These are phyloP conservation scores for Fraxinus velutina DNA, from an alignment of 305 asterid species.

Conservation along the genomic window DNA sequence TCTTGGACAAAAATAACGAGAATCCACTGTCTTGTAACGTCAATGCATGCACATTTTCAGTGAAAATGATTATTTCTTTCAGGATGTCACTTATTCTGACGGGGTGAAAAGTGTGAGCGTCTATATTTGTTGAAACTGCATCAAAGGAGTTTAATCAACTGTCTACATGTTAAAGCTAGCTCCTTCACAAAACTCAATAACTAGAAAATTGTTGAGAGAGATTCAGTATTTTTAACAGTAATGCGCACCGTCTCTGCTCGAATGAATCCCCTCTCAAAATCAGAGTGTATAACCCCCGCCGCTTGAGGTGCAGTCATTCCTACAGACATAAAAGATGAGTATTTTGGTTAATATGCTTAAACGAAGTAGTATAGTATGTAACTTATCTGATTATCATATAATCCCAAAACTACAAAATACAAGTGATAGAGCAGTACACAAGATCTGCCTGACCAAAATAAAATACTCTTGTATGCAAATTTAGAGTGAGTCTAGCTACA, in stretches of 20 bases:
- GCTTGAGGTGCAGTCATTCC: constrained; percentile 99
- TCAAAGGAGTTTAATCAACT: not conserved
- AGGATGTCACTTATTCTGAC: not conserved
- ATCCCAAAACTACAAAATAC: not conserved
- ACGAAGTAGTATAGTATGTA: not conserved
- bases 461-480: not conserved
- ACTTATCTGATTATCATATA: constrained; percentile 8
- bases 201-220: not conserved
- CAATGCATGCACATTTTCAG: not conserved
- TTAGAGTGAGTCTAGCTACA: constrained; percentile 6
- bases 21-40: not conserved
- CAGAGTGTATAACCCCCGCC: constrained; percentile 97
- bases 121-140: not conserved
- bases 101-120: not conserved
- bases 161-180: constrained; percentile 1
- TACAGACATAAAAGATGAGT: constrained; percentile 23
- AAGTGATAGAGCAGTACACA: constrained; percentile 6
- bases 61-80: not conserved
- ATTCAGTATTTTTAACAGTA: constrained; percentile 15
- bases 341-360: constrained; percentile 1
- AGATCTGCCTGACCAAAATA: constrained; percentile 15
- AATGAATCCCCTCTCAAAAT: constrained; percentile 96
- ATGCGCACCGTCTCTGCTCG: constrained; percentile 91
- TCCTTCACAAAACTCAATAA: constrained; percentile 11
- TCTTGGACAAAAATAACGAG: not conserved